Evolutionary conservation across 768 basidiomycete genomes (phyloP).

Genomic region (Zangia roseola): DNA sequence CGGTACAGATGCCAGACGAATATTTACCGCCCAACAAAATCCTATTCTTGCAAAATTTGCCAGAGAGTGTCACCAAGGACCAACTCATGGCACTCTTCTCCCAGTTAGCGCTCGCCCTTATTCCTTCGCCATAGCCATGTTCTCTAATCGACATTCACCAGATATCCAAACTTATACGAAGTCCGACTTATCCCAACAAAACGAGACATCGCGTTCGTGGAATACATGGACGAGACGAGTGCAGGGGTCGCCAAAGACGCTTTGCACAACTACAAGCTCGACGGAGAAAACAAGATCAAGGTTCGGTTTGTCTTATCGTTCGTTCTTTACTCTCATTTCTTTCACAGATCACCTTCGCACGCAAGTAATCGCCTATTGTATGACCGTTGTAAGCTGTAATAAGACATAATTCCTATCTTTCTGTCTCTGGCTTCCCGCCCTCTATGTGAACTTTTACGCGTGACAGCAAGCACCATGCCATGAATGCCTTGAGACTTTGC

Average conservation of each 20-base stretch:
- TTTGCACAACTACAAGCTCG: slow-evolving; percentile 95
- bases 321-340: slow-evolving; percentile 7
- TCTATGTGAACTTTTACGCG: slow-evolving; percentile 24
- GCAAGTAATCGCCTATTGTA: slow-evolving; percentile 51
- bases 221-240: slow-evolving; percentile 90
- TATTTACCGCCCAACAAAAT: slow-evolving; percentile 99
- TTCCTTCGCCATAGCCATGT: not conserved
- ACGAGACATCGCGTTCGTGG: slow-evolving; percentile 98
- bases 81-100: slow-evolving; percentile 89
- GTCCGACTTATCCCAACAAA: slow-evolving; percentile 98
- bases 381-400: slow-evolving; percentile 31
- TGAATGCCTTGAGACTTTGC: slow-evolving; percentile 24
- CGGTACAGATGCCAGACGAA: slow-evolving; percentile 98
- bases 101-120: slow-evolving; percentile 54
- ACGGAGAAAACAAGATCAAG: slow-evolving; percentile 99
- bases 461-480: slow-evolving; percentile 25
- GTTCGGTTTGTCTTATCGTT: slow-evolving; percentile 37
- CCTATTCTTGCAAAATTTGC: slow-evolving; percentile 95
- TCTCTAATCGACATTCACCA: slow-evolving; percentile 28
- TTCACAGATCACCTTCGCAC: slow-evolving; percentile 68
- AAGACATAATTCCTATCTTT: slow-evolving; percentile 23
- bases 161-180: slow-evolving; percentile 94
- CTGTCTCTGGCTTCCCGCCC: slow-evolving; percentile 11
- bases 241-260: slow-evolving; percentile 93
- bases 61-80: slow-evolving; percentile 90